Evolutionary conservation across 345 rosid genomes (phyloP), one percentile per base, ranked within the genome.

Genomic region (Eucalyptus pauciflora): DNA sequence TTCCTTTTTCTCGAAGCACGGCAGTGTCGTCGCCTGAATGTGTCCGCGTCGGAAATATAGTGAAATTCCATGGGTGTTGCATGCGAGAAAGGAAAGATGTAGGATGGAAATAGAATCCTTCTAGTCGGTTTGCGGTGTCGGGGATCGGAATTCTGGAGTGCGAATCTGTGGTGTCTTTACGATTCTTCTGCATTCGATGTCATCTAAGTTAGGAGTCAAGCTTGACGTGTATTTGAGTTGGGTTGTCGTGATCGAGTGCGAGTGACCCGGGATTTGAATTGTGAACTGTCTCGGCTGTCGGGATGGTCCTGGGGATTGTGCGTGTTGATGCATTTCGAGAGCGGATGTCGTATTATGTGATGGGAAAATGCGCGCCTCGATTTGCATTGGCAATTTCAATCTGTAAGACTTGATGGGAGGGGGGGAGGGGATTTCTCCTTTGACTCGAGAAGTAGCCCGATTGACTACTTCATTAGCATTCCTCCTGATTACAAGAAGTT

Each of bases 11-110:
- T 20, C 85, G 48, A 41, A 41, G 48, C 48, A 41, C 29, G 29
- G 85, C 15, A 20, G 85, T 45, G 22, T 76, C 24, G 85, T 76
- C 29, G 85, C 85, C 85, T 41, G 85, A 22, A 76, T 20, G 13
- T 1, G 85, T 10, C 3, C 0, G 85, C 45, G 48, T 6, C 48
- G 2, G 83, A 10, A 76, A 0, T 1, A 22, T 41, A 41, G 48
- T 20, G 13, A 20, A 76, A 76, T 27, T 71, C 7, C 29, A 76
- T 22, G 29, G 48, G 18, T 17, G 41, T 33, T 17, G 45, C 22
- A 2, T 33, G 45, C 4, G 22, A 45, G 81, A 71, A 71, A 2
- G 45, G 45, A 52, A 52, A 3, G 10, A 52, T 52, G 17, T 33
- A 33, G 20, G 81, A 33, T 33, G 81, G 45, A 33, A 0, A 2